Evolutionary conservation across 108 stramenopile species (phyloP), one percentile per base, ranked within the genome.

Genomic region (Fistulifera pelliculosa): DNA sequence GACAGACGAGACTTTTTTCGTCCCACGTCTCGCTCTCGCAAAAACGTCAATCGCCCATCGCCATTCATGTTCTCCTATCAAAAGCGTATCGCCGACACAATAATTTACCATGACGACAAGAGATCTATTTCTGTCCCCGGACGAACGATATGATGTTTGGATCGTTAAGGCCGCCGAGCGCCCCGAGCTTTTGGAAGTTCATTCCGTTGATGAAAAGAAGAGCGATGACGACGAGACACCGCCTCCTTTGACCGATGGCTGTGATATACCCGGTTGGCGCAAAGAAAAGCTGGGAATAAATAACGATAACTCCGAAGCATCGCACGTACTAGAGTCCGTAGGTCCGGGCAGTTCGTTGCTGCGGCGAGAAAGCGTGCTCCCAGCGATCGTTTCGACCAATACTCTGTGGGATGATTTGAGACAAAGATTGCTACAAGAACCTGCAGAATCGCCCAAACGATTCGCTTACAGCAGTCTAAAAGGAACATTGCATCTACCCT

Each of bases 261-360:
- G 82, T 51, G 88, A 90, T 54, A 28, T 90, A 14, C 73, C 77
- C 15, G 80, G 82, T 16, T 90, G 83, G 83, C 71, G 88, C 48
- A 27, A 60, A 1, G 47, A 58, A 19, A 39, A 64, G 35, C 54
- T 85, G 15, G 70, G 80, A 17, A 60, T 68, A 8, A 47, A 55
- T 15, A 43, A 58, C 27, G 16, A 21, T 15, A 31, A 40, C 2
- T 43, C 68, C 27, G 43, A 51, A 42, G 74, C 70, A 11, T 27
- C 61, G 11, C 7, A 11, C 16, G 11, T 21, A 45, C 44, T 45
- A 6, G 52, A 85, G n/a, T 77, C 77, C 64, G 70, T 90, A 0
- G 88, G 88, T 15, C 48, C 64, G 22, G 81, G 77, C 16, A 79
- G 80, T 22, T 56, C 76, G 7, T 41, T 90, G 47, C 58, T 81